These are phyloP conservation scores for Fusarium pininemorale DNA, from an alignment of 2,329 filamentous ascomycete genomes.

Conservation along the genomic window DNA sequence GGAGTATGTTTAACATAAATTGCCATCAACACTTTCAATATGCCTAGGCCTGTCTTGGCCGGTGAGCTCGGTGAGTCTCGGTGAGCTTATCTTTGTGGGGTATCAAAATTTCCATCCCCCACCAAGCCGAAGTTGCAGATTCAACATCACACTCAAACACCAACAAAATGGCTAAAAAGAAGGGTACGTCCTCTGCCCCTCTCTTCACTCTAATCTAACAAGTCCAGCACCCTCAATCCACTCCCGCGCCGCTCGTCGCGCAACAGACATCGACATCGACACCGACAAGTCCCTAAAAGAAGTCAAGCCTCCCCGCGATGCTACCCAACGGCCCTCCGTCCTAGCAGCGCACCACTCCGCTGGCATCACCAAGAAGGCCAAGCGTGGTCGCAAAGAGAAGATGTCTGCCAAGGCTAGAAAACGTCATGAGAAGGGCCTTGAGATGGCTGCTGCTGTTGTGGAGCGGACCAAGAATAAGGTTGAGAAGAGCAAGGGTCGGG, in stretches of 20 bases:
- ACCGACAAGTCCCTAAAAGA: constrained; percentile 77
- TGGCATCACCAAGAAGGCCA: constrained; percentile 75
- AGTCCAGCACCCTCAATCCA: constrained; percentile 68
- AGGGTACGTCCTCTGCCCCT: constrained; percentile 22
- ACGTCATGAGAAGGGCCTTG: constrained; percentile 65
- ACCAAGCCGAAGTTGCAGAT: constrained; percentile 29
- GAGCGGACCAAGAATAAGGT: constrained; percentile 67
- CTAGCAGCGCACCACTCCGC: constrained; percentile 73
- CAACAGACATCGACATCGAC: constrained; percentile 74
- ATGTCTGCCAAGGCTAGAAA: constrained; percentile 64
- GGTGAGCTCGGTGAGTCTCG: constrained; percentile 38
- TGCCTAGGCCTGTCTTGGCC: not conserved
- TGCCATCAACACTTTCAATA: no score
- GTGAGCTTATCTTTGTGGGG: constrained; percentile 41
- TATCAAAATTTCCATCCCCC: constrained; percentile 43
- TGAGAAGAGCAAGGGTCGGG: constrained; percentile 62
- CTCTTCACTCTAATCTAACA: constrained; percentile 4
- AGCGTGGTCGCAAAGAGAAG: constrained; percentile 62
- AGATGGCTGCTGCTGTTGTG: constrained; percentile 67
- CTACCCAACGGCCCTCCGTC: constrained; percentile 66
- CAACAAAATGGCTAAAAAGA: constrained; percentile 47
- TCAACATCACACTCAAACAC: constrained; percentile 22
- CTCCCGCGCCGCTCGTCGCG: constrained; percentile 79
- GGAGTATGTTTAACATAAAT: not conserved
- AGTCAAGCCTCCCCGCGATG: constrained; percentile 54